Evolutionary conservation across 1,284 basidiomycete species (phyloP), one percentile per base, ranked within the genome.

Genomic region (Rhizoctonia solani): DNA sequence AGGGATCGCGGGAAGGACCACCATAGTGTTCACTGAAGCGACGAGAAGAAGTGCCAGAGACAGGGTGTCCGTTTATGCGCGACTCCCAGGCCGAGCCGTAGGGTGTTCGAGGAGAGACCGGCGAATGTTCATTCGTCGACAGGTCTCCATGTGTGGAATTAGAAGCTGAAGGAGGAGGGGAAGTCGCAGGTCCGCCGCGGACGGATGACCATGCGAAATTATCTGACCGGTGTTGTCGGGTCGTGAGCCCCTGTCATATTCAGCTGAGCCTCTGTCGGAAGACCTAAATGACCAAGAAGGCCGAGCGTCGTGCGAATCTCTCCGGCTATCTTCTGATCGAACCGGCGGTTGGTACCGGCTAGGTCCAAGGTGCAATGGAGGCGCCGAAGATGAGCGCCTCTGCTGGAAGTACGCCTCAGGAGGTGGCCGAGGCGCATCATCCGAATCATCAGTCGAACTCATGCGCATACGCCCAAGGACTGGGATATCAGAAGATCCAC

Each of bases 391-490:
- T 25, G 61, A 65, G 34, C 61, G 49, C 21, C 61, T 53, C 39
- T 65, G 61, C 41, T 65, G 61, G 4, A 65, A 49, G 16, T 65
- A 65, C 34, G 61, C 61, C 49, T 65, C 61, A 6, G 32, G 32
- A 34, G 61, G 53, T 32, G 61, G 61, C 13, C 61, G 37, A 13
- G 61, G 61, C 21, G 44, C 34, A 27, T 49, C 61, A 25, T 65
- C 61, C 8, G 50, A 53, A 39, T 65, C 61, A 27, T 54, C 61
- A 19, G 61, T 50, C 3, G 61, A 65, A 44, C 54, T 65, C 3
- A 65, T 37, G 50, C 61, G 61, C 61, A 65, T 65, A 54, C 61
- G 61, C 16, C 61, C 61, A 23, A 65, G 61, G 39, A 42, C 42
- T 3, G 61, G 61, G 14, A 54, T 49, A 8, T 52, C 39, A 13